These are phyloP conservation scores for Fusarium chlamydosporum DNA, from an alignment of 2,329 filamentous ascomycete species.

Conservation along the genomic window DNA sequence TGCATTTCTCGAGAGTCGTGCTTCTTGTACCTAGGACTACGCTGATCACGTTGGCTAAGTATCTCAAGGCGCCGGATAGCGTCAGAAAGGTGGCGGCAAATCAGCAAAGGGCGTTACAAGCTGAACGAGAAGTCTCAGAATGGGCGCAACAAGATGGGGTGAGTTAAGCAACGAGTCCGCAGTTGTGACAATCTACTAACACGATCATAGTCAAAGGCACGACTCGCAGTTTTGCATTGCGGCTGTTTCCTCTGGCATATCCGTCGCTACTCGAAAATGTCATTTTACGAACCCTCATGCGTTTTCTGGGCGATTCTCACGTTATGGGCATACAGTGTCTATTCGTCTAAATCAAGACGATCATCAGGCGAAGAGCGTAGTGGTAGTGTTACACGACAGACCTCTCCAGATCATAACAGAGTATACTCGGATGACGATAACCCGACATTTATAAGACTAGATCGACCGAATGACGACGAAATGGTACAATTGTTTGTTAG, in stretches of 20 bases:
- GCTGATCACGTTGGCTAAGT: constrained; percentile 60
- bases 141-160: constrained; percentile 55
- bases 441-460: constrained; percentile 65
- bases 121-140: constrained; percentile 51
- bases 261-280: constrained; percentile 58
- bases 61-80: neutral
- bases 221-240: constrained; percentile 61
- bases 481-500: constrained; percentile 69
- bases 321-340: constrained; percentile 58
- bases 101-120: constrained; percentile 32
- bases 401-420: constrained; percentile 4
- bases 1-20: constrained; percentile 68
- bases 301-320: constrained; percentile 57
- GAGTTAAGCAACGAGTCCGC: neutral
- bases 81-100: constrained; percentile 27
- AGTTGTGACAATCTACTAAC: neutral
- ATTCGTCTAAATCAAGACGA: constrained; percentile 15
- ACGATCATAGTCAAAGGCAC: constrained; percentile 57
- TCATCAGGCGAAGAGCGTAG: constrained; percentile 1
- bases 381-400: constrained; percentile 12
- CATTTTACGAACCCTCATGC: constrained; percentile 58
- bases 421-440: constrained; percentile 7
- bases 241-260: constrained; percentile 63
- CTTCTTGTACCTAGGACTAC: constrained; percentile 64
- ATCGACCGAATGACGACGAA: constrained; percentile 70